Evolutionary conservation across 1,284 basidiomycete species (phyloP).

Genomic region (Cutaneotrichosporon sp.): DNA sequence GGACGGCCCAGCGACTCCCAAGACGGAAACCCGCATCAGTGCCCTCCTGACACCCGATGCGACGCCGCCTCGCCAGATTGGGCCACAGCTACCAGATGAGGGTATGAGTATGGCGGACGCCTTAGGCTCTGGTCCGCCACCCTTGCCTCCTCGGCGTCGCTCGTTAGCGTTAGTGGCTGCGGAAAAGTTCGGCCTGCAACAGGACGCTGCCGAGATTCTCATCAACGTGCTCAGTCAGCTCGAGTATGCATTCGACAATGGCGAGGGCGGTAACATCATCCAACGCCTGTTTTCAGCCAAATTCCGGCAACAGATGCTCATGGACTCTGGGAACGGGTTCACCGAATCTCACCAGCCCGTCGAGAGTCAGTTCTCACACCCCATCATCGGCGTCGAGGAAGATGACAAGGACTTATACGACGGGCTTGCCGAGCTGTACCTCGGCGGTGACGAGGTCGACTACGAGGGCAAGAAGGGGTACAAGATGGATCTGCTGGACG

Average conservation of each 20-base stretch:
- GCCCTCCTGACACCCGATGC: neutral
- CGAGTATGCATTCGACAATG: constrained; percentile 77
- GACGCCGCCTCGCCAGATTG: neutral
- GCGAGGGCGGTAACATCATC: constrained; percentile 60
- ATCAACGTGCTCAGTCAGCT: constrained; percentile 99
- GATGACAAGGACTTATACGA: constrained; percentile 88
- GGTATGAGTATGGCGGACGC: neutral
- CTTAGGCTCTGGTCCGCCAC: constrained; percentile 5
- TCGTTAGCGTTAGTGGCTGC: constrained; percentile 25
- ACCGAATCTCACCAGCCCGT: constrained; percentile 60
- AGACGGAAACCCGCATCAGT: neutral
- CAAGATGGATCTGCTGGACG: constrained; percentile 83
- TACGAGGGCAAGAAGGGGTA: constrained; percentile 79
- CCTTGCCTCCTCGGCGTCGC: constrained; percentile 16
- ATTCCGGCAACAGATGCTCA: constrained; percentile 70
- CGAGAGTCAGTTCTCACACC: constrained; percentile 87
- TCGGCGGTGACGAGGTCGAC: constrained; percentile 79
- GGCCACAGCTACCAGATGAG: neutral
- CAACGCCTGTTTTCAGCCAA: constrained; percentile 88
- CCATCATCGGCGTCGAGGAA: constrained; percentile 84
- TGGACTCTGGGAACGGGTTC: constrained; percentile 53
- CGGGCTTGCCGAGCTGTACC: constrained; percentile 80
- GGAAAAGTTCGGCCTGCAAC: constrained; percentile 70
- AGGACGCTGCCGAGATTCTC: constrained; percentile 97
- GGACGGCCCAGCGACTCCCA: neutral